Evolutionary conservation across 805 yeast genomes (phyloP), one percentile per base, ranked within the genome.

Genomic region (Candida chauliodis): DNA sequence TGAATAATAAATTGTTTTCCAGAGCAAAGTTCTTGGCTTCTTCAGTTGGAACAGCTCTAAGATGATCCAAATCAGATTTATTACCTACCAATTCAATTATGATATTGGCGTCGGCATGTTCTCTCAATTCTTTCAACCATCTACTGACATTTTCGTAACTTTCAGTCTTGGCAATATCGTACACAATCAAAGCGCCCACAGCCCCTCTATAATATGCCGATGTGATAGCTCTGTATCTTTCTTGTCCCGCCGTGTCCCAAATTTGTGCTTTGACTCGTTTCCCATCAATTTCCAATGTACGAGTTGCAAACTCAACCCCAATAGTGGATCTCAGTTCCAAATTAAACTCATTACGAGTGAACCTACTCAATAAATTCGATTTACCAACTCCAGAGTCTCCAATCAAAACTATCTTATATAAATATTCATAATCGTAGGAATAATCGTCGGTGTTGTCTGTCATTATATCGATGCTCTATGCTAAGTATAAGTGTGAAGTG

Each of bases 161-260:
- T 55, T 83, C 89, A 10, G 90, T 77, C 70, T 91, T 91, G 43
- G 96, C 79, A 54, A 91, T 91, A 67, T 91, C 99, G 65, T 91
- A 91, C 47, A 91, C 95, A 42, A 91, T 84, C 53, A 91, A 74
- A 3, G 98, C 98, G 43, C 99, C 99, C 38, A 90, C 96, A 1
- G 99, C 98, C 29, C 98, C 99, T 59, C 99, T 78, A 63, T 91
- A 91, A 68, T 91, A 91, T 5, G 98, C 98, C 41, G 93, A 81
- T 22, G 99, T 93, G 61, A 91, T 91, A 31, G 99, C 98, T 53
- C 99, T 79, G 71, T 93, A 91, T 62, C 99, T 80, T 65, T 91
- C 99, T 70, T 91, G 99, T 45, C 99, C 99, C 2, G 99, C 99
- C 25, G 99, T 91, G 64, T 91, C 99, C 99, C 99, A 91, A 51